These are phyloP conservation scores for Pseudotsuga menziesii DNA, from an alignment of 75 land plant species.

Conservation along the genomic window DNA sequence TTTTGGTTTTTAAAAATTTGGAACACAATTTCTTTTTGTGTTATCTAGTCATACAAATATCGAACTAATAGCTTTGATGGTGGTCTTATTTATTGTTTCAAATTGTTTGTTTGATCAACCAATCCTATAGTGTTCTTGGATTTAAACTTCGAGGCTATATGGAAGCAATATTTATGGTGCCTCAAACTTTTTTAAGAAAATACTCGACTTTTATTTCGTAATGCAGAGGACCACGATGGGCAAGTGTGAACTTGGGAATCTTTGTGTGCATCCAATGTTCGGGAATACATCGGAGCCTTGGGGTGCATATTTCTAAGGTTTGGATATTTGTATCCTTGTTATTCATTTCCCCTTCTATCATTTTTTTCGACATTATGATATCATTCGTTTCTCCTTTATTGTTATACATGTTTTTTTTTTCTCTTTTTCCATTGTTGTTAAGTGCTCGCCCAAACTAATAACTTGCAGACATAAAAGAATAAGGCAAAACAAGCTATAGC, in stretches of 20 bases:
- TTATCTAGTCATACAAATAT: neutral
- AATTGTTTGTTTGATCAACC: neutral
- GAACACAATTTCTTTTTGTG: neutral
- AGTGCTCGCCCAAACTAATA: too few species aligned
- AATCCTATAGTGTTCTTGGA: neutral
- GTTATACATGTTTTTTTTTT: neutral
- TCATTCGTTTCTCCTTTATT: neutral
- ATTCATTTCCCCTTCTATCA: neutral
- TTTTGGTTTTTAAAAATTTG: neutral
- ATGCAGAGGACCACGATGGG: constrained; percentile 93
- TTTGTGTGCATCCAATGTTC: constrained; percentile 94
- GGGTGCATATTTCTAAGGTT: constrained; percentile 95
- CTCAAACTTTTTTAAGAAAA: neutral
- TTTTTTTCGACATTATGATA: neutral
- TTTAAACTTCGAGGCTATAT: neutral
- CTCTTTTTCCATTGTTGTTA: neutral
- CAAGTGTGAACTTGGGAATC: constrained; percentile 90
- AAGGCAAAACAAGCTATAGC: too few species aligned
- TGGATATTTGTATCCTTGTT: neutral
- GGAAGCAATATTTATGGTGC: neutral
- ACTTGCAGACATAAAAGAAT: too few species aligned
- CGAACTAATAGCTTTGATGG: neutral
- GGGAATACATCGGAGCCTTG: constrained; percentile 92
- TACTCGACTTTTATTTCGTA: constrained; percentile 6
- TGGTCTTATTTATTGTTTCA: neutral